Evolutionary conservation across 305 asterid species (phyloP), one percentile per base, ranked within the genome.

Genomic region (Fraxinus floribunda): DNA sequence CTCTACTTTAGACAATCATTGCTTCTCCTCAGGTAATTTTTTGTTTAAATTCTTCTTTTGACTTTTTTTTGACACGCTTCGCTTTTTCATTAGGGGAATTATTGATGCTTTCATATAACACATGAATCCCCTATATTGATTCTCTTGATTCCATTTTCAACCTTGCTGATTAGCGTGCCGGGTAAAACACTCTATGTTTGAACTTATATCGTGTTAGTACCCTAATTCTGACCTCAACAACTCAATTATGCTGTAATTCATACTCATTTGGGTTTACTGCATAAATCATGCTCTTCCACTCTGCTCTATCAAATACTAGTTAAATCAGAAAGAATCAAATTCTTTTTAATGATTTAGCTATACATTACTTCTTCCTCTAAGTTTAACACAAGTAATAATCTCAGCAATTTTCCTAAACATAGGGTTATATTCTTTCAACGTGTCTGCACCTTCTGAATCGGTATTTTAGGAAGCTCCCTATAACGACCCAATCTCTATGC

Each of bases 1-100:
- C 87, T 96, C 1, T 96, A 91, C 87, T 96, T 96, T 75, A 89
- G 99, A 88, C 99, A 94, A 89, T 96, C 99, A 75, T 84, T 96
- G 77, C 98, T 96, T 81, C 97, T 96, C 62, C 98, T 96, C 86
- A 93, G 99, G 99, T 94, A 88, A 84, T 36, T 41, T 81, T 16
- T 66, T 57, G 34, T 30, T 2, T 41, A 20, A 24, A 22, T 52
- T 71, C 64, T 32, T 35, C 75, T 6, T 79, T 87, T 3, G 8
- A 66, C 35, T 9, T 64, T 29, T 66, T 60, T 24, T 52, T 49
- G 11, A 29, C 74, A 24, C 74, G 0, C 35, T 26, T 66, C 7
- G 36, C 38, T 9, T 10, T 26, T 66, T 66, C 74, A 2, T 24
- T 66, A 24, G n/a, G 74, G 36, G 16, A 66, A 66, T 24, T 26